Base-by-base conservation (phyloP, 2,329 filamentous ascomycete genomes). In the Fusarium tupiense region DNA sequence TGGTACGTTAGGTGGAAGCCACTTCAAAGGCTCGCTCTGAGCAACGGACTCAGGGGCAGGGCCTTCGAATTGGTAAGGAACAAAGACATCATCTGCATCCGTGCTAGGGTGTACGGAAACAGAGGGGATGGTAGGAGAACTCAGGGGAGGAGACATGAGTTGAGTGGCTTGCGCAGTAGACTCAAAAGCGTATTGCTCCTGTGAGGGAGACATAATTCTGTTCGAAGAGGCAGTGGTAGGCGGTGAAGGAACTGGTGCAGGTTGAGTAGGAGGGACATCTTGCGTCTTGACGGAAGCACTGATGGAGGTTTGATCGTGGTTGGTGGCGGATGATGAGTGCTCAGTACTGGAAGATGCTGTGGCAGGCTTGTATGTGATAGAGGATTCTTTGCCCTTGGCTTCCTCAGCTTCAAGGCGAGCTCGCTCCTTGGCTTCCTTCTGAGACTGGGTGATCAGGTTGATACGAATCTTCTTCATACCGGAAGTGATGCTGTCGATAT, bases 401-500 rank as follows among this genome's bases (percentile, higher is more conserved):
- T 74, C 77, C 29, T 76, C 73, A 20, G 74, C 71, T 22, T 78
- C 78, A 22, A 76, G 54, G 8, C 75, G 76, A n/a, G 80, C 76
- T 61, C 79, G 78, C 60, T 86, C 86, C 33, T 84, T 86, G 4
- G 87, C 88, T 57, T 90, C 89, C 74, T 86, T 87, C 75, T 91
- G 88, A 44, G 89, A 85, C 68, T 90, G 86, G 4, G 89, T 90
- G 44, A 91, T 84, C 31, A 91, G 79, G 60, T 88, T 91, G 75
- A 92, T 89, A 78, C 88, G 91, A 66, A 92, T 89, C 79, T 88
- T 90, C 79, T 88, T 91, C 86, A 91, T 88, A 4, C 88, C 87
- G 41, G 83, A 85, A 1, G 89, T 88, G 69, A 92, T 84, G 57
- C 82, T 86, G 61, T 91, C 88, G 41, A 92, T 78, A 56, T 87